These are phyloP conservation scores for Malbranchea zuffiana DNA, from an alignment of 2,329 filamentous ascomycete genomes.

Conservation along the genomic window DNA sequence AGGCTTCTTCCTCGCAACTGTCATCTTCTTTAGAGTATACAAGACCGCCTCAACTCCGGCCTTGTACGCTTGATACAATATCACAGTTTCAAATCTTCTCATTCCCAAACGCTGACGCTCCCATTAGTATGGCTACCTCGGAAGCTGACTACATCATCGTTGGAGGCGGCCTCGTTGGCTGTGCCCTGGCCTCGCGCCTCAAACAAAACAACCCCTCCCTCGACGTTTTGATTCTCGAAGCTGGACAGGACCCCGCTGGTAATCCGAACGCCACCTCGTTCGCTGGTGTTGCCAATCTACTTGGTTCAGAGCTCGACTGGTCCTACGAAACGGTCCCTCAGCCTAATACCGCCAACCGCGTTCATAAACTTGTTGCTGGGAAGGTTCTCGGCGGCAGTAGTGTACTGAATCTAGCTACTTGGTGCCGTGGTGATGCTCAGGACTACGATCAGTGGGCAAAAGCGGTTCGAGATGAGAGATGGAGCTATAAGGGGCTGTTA, in stretches of 20 bases:
- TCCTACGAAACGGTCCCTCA: constrained; percentile 23
- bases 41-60: too few relatives aligned
- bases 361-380: constrained; percentile 15
- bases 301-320: constrained; percentile 21
- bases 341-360: constrained; percentile 5
- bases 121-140: not conserved
- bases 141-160: constrained; percentile 10
- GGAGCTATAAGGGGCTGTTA: not conserved
- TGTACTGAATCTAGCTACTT: constrained; percentile 24
- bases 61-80: too few relatives aligned
- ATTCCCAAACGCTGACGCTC: too few relatives aligned
- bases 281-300: not conserved
- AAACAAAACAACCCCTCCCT: constrained; percentile 21
- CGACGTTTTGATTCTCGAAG: constrained; percentile 37
- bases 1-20: too few relatives aligned
- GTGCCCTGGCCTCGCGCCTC: not conserved
- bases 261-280: not conserved
- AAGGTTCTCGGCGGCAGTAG: constrained; percentile 24
- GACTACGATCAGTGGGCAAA: constrained; percentile 25
- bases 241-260: constrained; percentile 20
- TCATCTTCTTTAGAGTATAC: too few relatives aligned
- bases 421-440: constrained; percentile 17
- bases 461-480: constrained; percentile 18
- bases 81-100: too few relatives aligned
- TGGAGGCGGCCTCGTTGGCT: not conserved